Conservation (phyloP, 345 rosid genomes). For the Linum trigynum region DNA sequence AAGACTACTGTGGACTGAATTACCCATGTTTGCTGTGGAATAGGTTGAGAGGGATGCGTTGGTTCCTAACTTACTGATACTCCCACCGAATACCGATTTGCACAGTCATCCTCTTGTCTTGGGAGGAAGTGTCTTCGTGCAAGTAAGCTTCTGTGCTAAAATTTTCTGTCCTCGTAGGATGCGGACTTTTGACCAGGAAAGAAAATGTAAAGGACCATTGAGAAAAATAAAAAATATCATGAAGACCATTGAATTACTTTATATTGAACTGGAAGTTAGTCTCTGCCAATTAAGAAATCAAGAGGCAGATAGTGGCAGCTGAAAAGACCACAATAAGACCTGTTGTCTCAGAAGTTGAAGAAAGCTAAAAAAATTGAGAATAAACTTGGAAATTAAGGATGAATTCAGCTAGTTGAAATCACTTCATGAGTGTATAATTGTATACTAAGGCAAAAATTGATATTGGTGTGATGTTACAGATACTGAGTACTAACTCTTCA, state of each 20-base stretch:
- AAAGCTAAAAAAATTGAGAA: neutral
- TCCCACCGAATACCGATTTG: slow-evolving; percentile 78
- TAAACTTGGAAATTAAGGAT: neutral
- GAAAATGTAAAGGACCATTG: neutral
- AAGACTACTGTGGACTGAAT: neutral
- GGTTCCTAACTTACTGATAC: slow-evolving; percentile 55
- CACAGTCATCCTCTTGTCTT: slow-evolving; percentile 71
- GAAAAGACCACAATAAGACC: neutral
- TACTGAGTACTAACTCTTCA: too few relatives aligned
- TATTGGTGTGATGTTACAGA: too few relatives aligned
- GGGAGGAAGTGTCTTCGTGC: slow-evolving; percentile 67
- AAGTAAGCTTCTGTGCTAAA: slow-evolving; percentile 31
- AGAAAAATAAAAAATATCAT: too few relatives aligned
- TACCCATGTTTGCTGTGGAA: slow-evolving; percentile 12
- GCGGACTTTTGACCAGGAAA: neutral
- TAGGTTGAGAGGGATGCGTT: slow-evolving; percentile 73
- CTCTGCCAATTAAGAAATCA: neutral
- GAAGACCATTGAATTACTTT: neutral
- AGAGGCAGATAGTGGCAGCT: neutral
- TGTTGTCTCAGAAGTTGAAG: neutral
- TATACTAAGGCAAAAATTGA: neutral
- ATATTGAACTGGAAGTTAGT: neutral
- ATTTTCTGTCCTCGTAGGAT: neutral
- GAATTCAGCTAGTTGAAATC: neutral
- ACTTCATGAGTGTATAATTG: neutral